Conservation (phyloP, 805 yeast genomes). For the Naumovozyma castellii region DNA sequence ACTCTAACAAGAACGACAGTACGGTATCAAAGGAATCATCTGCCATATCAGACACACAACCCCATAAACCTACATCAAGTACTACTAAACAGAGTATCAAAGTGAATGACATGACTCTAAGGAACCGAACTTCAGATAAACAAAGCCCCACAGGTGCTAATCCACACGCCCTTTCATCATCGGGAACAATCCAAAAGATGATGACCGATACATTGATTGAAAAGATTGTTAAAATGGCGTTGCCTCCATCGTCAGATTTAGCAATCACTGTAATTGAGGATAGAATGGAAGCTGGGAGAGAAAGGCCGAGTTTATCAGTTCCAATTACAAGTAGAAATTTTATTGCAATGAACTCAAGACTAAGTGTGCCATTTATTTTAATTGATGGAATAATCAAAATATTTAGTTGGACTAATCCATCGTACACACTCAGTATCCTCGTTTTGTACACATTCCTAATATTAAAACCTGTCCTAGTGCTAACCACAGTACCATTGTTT, state of each 20-base stretch:
- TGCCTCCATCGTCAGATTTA: constrained; percentile 51
- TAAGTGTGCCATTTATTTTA: constrained; percentile 50
- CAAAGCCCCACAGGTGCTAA: background rate
- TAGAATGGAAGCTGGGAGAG: constrained; percentile 50
- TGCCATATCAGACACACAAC: background rate
- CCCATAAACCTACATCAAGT: background rate
- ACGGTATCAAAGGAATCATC: background rate
- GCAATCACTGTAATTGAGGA: constrained; percentile 38
- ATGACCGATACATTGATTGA: constrained; percentile 67
- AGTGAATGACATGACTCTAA: too few relatives aligned
- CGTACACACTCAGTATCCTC: constrained; percentile 50
- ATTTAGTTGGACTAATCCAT: constrained; percentile 56
- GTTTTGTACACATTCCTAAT: constrained; percentile 42
- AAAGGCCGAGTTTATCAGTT: constrained; percentile 61
- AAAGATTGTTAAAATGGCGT: constrained; percentile 57
- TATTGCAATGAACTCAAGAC: constrained; percentile 50
- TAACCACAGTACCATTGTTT: constrained; percentile 46
- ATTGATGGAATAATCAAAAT: constrained; percentile 49
- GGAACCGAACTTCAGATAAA: background rate
- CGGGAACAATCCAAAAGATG: constrained; percentile 25
- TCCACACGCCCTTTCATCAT: background rate
- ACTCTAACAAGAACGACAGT: background rate
- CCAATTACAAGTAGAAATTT: constrained; percentile 61
- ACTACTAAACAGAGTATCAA: background rate
- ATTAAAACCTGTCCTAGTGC: constrained; percentile 47